Conservation (phyloP, 495 filamentous ascomycete species). For the Hypoxylon crocopeplum region DNA sequence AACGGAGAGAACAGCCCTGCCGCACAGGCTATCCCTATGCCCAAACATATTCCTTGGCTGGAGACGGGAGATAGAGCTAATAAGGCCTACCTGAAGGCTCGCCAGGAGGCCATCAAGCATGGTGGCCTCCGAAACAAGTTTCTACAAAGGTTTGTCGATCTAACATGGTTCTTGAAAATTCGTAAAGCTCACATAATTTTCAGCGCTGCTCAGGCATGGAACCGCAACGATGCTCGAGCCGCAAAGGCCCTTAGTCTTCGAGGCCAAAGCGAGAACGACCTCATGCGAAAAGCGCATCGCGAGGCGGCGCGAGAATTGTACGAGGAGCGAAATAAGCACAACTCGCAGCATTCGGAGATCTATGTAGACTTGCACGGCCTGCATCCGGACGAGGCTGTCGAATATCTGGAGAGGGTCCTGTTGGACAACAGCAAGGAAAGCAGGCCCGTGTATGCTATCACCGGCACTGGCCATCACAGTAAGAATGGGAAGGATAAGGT, state of each 20-base stretch:
- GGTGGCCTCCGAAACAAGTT: slow-evolving; percentile 96
- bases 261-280: slow-evolving; percentile 93
- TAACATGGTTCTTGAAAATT: neutral
- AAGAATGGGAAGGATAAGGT: slow-evolving; percentile 99
- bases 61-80: slow-evolving; percentile 93
- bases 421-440: slow-evolving; percentile 76
- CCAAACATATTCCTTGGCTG: slow-evolving; percentile 95
- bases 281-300: slow-evolving; percentile 96
- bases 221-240: slow-evolving; percentile 94
- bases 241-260: slow-evolving; percentile 94
- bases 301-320: slow-evolving; percentile 92
- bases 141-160: slow-evolving; percentile 76
- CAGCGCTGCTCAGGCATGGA: slow-evolving; percentile 99
- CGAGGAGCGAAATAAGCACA: slow-evolving; percentile 89
- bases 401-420: slow-evolving; percentile 88
- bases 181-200: slow-evolving; percentile 33
- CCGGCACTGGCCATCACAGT: slow-evolving; percentile 95
- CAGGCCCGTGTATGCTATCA: slow-evolving; percentile 91
- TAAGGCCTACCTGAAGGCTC: slow-evolving; percentile 90
- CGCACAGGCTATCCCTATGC: slow-evolving; percentile 80
- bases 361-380: slow-evolving; percentile 97
- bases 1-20: slow-evolving; percentile 80
- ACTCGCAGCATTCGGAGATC: slow-evolving; percentile 67
- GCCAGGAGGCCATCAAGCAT: slow-evolving; percentile 94
- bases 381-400: slow-evolving; percentile 95